phyloP scores from a whole-genome alignment of 2,329 filamentous ascomycete species.

The Aschersonia sp. region DNA sequence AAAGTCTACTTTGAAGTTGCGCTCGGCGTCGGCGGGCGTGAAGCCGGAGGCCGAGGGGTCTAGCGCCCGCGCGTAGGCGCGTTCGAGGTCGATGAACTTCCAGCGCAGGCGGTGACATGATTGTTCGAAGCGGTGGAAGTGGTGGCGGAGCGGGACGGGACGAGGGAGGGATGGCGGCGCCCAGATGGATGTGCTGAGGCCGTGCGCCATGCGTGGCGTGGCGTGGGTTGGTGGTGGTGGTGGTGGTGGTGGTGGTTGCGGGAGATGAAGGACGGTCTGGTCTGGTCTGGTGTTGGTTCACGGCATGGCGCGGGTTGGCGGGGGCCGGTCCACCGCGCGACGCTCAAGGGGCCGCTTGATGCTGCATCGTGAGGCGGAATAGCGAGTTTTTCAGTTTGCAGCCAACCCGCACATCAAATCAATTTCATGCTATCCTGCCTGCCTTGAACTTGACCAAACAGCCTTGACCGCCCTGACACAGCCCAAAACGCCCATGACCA shows the following conservation, averaged over 20 bases:
- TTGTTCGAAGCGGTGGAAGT: constrained; percentile 44
- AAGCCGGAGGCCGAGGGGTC: constrained; percentile 20
- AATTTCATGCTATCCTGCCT: constrained; percentile 1
- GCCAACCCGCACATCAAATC: too few species aligned
- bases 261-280: not conserved
- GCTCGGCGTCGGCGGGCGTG: constrained; percentile 32
- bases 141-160: constrained; percentile 8
- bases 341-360: too few species aligned
- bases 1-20: constrained; percentile 68
- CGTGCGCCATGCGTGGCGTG: not conserved
- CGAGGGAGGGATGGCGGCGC: not conserved
- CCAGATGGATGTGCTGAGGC: constrained; percentile 6
- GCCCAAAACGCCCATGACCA: too few species aligned
- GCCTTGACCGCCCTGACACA: not conserved
- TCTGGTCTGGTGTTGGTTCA: too few species aligned
- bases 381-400: too few species aligned
- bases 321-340: too few species aligned
- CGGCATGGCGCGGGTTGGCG: too few species aligned
- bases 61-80: constrained; percentile 38
- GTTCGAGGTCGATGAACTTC: constrained; percentile 47
- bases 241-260: not conserved
- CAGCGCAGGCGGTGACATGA: constrained; percentile 46
- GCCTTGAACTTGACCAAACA: not conserved
- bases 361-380: too few species aligned
- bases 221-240: not conserved